Conservation (phyloP, 2,329 filamentous ascomycete species). For the Aspergillus latus region DNA sequence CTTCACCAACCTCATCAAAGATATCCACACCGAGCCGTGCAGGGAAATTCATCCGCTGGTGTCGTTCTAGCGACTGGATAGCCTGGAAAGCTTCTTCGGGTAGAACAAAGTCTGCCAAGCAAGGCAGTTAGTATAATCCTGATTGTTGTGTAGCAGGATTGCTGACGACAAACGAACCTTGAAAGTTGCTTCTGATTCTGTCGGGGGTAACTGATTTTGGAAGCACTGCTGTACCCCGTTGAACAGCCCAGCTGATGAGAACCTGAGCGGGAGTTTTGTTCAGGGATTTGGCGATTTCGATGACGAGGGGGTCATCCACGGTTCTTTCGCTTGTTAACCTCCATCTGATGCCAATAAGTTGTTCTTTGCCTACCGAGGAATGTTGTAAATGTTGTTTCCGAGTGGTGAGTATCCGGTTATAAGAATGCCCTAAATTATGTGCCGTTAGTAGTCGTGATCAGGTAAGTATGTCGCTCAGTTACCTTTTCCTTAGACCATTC, state of each 20-base stretch:
- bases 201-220: constrained; percentile 19
- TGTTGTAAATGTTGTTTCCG: constrained; percentile 38
- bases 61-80: constrained; percentile 17
- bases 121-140: neutral
- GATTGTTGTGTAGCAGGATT: neutral
- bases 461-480: neutral
- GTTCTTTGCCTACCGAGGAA: constrained; percentile 13
- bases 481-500: constrained; percentile 24
- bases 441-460: neutral
- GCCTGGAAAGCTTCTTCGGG: constrained; percentile 16
- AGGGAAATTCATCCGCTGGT: constrained; percentile 20
- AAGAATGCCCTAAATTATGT: constrained; percentile 39
- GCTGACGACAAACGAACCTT: constrained; percentile 7
- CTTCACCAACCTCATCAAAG: constrained; percentile 19
- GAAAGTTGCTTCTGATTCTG: constrained; percentile 18
- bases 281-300: constrained; percentile 13
- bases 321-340: constrained; percentile 6
- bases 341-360: neutral
- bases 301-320: constrained; percentile 18
- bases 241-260: constrained; percentile 19
- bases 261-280: constrained; percentile 18
- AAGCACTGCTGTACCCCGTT: constrained; percentile 19
- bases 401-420: constrained; percentile 51
- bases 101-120: constrained; percentile 16
- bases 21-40: constrained; percentile 18